phyloP scores from a whole-genome alignment of 805 yeast species.

The Cyberlindnera xylosilytica region DNA sequence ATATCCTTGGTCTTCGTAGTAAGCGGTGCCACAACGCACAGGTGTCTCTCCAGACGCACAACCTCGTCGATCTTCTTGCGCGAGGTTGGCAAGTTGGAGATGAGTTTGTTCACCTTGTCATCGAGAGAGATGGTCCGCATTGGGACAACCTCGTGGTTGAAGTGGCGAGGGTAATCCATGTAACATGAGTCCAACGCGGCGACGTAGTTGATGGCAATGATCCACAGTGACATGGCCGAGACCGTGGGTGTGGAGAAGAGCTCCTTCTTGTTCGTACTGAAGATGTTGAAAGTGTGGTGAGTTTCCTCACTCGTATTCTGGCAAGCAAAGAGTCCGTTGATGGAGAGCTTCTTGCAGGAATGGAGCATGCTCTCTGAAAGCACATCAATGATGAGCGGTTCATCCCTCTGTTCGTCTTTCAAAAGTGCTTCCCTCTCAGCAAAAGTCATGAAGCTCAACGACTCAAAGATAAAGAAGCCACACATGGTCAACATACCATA shows the following conservation, averaged over 20 bases:
- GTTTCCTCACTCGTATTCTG: slow-evolving; percentile 16
- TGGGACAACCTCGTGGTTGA: slow-evolving; percentile 25
- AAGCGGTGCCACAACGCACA: slow-evolving; percentile 52
- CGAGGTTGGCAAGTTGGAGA: slow-evolving; percentile 33
- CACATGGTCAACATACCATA: slow-evolving; percentile 47
- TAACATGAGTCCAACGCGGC: slow-evolving; percentile 43
- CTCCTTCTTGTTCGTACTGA: slow-evolving; percentile 38
- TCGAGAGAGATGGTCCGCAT: slow-evolving; percentile 26
- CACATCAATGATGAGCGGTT: slow-evolving; percentile 32
- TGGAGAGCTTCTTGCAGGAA: slow-evolving; percentile 33
- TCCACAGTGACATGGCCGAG: slow-evolving; percentile 59
- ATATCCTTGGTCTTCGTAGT: slow-evolving; percentile 48
- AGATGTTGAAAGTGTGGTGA: slow-evolving; percentile 33
- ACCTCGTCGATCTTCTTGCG: slow-evolving; percentile 36
- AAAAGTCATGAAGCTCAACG: slow-evolving; percentile 30
- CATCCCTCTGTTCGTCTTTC: slow-evolving; percentile 19
- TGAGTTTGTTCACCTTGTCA: slow-evolving; percentile 35
- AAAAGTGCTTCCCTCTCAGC: slow-evolving; percentile 28
- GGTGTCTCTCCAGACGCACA: slow-evolving; percentile 34
- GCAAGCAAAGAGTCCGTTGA: slow-evolving; percentile 41
- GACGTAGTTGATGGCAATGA: slow-evolving; percentile 49
- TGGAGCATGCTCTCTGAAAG: slow-evolving; percentile 19
- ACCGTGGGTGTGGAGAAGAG: slow-evolving; percentile 39
- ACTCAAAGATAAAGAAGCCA: slow-evolving; percentile 46
- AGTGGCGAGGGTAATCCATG: slow-evolving; percentile 18